A percentile compares a stretch with the other conserved stretches of the same genome.
phyloP scores from a whole-genome alignment of 2,329 filamentous ascomycete species.

The Fusarium irregulare region DNA sequence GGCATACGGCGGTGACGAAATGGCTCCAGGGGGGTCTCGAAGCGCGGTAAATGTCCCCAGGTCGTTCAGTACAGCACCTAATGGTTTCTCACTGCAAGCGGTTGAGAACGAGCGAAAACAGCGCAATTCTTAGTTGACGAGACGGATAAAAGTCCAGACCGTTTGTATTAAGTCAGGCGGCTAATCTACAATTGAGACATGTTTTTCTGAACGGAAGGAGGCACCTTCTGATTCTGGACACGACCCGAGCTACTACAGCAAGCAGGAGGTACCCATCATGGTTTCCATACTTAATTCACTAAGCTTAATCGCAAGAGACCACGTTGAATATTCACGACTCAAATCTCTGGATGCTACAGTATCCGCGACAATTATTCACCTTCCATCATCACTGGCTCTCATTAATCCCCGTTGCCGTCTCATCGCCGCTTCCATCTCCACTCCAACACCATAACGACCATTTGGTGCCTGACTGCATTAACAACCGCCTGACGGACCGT shows the following conservation, averaged over 20 bases:
- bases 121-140: conserved; percentile 10
- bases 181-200: conserved; percentile 1
- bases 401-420: conserved; percentile 10
- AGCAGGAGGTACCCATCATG: not conserved
- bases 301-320: conserved; percentile 1
- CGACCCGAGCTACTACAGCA: not conserved
- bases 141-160: conserved; percentile 4
- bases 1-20: conserved; percentile 46
- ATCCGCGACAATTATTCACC: conserved; percentile 1
- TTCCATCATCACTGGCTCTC: conserved; percentile 19
- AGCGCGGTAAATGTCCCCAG: conserved; percentile 28
- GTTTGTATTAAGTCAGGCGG: not conserved
- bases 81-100: conserved; percentile 3
- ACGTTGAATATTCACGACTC: conserved; percentile 2
- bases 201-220: not conserved
- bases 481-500: conserved; percentile 37
- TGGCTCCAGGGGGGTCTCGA: conserved; percentile 27
- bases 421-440: conserved; percentile 30
- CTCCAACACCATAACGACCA: conserved; percentile 21
- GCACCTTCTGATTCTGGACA: conserved; percentile 27
- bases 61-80: conserved; percentile 3
- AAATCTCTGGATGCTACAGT: conserved; percentile 1
- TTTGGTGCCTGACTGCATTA: conserved; percentile 38
- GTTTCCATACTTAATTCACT: not conserved
- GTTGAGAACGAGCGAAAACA: conserved; percentile 24